Evolutionary conservation across 805 yeast species (phyloP), one percentile per base, ranked within the genome.

Genomic region (Suhomyces prunicola): DNA sequence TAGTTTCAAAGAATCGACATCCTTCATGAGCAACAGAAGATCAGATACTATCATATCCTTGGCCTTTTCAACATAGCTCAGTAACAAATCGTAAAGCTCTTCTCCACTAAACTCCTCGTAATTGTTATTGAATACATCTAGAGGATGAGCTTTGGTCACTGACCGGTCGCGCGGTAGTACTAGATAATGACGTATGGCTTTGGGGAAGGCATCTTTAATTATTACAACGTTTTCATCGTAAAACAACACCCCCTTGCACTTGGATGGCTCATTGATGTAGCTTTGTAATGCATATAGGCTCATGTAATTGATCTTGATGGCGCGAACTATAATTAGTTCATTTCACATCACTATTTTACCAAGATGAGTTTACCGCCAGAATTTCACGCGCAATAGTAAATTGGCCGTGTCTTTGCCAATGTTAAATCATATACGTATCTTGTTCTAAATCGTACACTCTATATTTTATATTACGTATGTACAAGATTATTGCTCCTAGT

Each of bases 141-240:
- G 64, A 8, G 94, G 94, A 57, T 80, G 81, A 29, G 61, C 52
- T 12, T 58, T 64, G 1, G 88, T 76, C 17, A 79, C 54, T 10
- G 58, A 44, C 0, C 55, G 54, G 48, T 72, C 69, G 57, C 84
- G 70, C 1, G 94, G 91, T 33, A 88, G 65, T 1, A 89, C 69
- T 46, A 88, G 70, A 53, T 75, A 78, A 66, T 88, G 96, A 36
- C 80, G 69, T 4, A 69, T 54, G 0, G 91, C 71, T 64, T 88
- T 88, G 4, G 92, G 89, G 61, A 72, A 88, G 29, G 62, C 64
- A 63, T 88, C 96, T 41, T 68, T 66, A 10, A 88, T 72, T 3
- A 88, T 80, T 2, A 82, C 78, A 12, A 77, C 84, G 36, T 79
- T 68, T 0, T 76, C 78, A 54, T 87, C 87, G 50, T 68, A 64